phyloP scores from a whole-genome alignment of 768 basidiomycete species.

The Psilocybe azurescens region DNA sequence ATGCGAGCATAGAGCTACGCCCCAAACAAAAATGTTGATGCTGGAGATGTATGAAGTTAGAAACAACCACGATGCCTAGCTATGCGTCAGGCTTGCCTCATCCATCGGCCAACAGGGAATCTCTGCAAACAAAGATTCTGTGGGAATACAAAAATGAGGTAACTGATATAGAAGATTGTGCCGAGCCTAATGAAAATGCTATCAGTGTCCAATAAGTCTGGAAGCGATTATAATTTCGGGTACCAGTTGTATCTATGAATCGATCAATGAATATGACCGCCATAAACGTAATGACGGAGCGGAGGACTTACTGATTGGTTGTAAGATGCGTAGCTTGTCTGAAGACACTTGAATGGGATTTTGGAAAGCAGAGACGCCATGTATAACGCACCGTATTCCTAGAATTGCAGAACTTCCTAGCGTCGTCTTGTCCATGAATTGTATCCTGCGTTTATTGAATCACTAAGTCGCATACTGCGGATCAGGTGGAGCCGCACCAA shows the following conservation, averaged over 20 bases:
- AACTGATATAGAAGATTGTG: slow-evolving; percentile 76
- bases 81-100: slow-evolving; percentile 54
- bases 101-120: slow-evolving; percentile 82
- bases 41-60: slow-evolving; percentile 32
- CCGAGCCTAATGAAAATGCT: slow-evolving; percentile 56
- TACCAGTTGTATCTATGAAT: slow-evolving; percentile 68
- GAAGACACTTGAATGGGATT: background rate
- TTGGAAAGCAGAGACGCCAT: background rate
- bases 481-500: slow-evolving; percentile 41
- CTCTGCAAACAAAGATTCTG: slow-evolving; percentile 75
- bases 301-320: slow-evolving; percentile 59
- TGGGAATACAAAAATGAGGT: slow-evolving; percentile 74
- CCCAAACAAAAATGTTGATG: slow-evolving; percentile 72
- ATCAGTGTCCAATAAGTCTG: background rate
- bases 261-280: background rate
- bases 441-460: slow-evolving; percentile 51
- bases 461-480: too few species aligned
- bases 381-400: slow-evolving; percentile 59
- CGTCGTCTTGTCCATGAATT: slow-evolving; percentile 82
- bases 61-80: background rate
- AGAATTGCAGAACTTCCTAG: slow-evolving; percentile 71
- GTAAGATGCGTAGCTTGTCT: slow-evolving; percentile 67
- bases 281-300: background rate
- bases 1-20: slow-evolving; percentile 60
- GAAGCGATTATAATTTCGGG: background rate